Base-by-base conservation (phyloP, 129 eudicot species). In the Chrysanthemum seticuspe region DNA sequence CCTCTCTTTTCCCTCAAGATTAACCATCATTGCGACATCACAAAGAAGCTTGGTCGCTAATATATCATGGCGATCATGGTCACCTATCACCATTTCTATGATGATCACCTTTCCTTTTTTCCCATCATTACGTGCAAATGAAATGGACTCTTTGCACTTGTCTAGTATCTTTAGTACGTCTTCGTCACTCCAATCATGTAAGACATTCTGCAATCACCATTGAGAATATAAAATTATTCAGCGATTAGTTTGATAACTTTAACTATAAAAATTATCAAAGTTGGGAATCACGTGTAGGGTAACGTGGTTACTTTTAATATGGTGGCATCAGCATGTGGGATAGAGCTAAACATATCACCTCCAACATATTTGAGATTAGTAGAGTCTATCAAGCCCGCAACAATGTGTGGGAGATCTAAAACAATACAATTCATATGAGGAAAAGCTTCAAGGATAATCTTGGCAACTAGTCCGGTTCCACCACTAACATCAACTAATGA, bases 401-500 rank as follows among this genome's bases (percentile, higher is more conserved):
- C 78, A 34, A 82, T 83, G 18, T 85, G 85, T 10, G 87, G 90
- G 48, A 85, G 90, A 44, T 85, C 90, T 34, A 82, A 75, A 68
- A 79, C 87, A 5, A 16, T 70, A 14, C 87, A 82, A 19, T 47
- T 82, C 58, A 85, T 12, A 23, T 53, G 72, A 1, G 87, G 90
- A 40, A 79, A 77, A 0, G 83, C 67, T 27, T 64, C 72, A 18
- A 70, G 68, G 5, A 85, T 44, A 50, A 76, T 62, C 67, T 73
- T 79, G 5, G 80, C 81, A 5, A 51, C 48, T 13, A 62, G 45
- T 31, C 90, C 87, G 0, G 63, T 80, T 62, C 90, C 87, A 53
- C 90, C 90, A 2, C 83, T 87, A 16, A 83, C 90, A 67, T 86
- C 90, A 59, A 86, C 90, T 56, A 85, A 45, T 13, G 85, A 67